Base-by-base conservation (phyloP, 2,329 filamentous ascomycete species). In the Sarocladium strictum region DNA sequence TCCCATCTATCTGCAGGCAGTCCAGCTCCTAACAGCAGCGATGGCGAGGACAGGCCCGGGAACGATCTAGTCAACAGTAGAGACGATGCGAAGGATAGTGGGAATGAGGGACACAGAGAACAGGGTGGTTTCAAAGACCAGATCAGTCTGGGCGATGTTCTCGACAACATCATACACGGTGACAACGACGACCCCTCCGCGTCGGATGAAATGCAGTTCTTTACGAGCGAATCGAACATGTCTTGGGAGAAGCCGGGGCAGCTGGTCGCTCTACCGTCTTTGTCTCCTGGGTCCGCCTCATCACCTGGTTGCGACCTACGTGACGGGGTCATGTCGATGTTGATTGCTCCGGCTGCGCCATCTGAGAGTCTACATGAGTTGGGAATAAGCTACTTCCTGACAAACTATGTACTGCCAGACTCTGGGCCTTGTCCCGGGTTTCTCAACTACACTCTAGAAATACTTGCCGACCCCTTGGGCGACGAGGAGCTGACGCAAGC, bases 391-490 rank as follows among this genome's bases (percentile, higher is more conserved):
- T 55, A 40, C 26, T 55, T 55, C 24, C 43, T 55, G 3, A 19
- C 47, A 43, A 55, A 55, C 54, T 55, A 55, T 38, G 54, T 55
- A 11, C 4, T 55, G 1, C 23, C 21, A 11, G 26, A 32, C 15
- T 53, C 45, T 1, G 54, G 45, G 0, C 54, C 54, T 11, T 55
- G 33, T 15, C 54, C 54, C 3, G 54, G 54, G 9, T 52, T 52
- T 15, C 47, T 53, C 23, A 53, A 53, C 37, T 55, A 55, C 54
- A 53, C 45, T 37, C 12, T 35, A 2, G 45, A 55, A n/a, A 29
- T 55, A 15, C 35, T 55, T 17, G 19, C 24, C 14, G 45, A 55
- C 37, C 35, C 47, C 4, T 37, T 17, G 6, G n/a, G 47, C 33
- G 54, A 53, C 54, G 27, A 24, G 14, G 54, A 26, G 23, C 26